phyloP scores from a whole-genome alignment of 768 basidiomycete genomes.

The Thelephora ganbajun region DNA sequence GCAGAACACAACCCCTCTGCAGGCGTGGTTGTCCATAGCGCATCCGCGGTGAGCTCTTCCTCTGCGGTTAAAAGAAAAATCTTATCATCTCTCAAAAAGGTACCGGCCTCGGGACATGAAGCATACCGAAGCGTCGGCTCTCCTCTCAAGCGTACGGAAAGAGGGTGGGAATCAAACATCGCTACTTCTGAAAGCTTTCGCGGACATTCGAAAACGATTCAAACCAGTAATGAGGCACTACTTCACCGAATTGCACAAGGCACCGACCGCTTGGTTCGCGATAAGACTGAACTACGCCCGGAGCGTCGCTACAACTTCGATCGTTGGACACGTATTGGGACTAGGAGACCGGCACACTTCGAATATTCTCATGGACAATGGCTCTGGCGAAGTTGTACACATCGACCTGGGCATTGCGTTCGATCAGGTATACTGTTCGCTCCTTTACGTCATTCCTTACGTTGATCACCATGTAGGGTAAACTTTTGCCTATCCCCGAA shows the following conservation, averaged over 20 bases:
- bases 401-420: conserved; percentile 97
- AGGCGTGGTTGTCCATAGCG: conserved; percentile 43
- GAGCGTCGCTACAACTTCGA: conserved; percentile 86
- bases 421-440: conserved; percentile 51
- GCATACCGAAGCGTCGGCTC: conserved; percentile 15
- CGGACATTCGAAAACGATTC: conserved; percentile 24
- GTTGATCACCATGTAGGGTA: conserved; percentile 58
- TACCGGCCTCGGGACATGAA: conserved; percentile 50
- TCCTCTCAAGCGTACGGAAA: conserved; percentile 20
- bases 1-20: conserved; percentile 53
- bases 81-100: conserved; percentile 22
- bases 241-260: conserved; percentile 83
- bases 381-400: conserved; percentile 79
- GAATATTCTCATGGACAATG: conserved; percentile 82
- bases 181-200: conserved; percentile 17
- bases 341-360: conserved; percentile 86
- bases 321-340: conserved; percentile 86
- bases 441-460: background rate
- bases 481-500: conserved; percentile 66
- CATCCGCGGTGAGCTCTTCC: conserved; percentile 50
- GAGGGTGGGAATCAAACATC: conserved; percentile 18
- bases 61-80: conserved; percentile 1
- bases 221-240: conserved; percentile 89
- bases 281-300: conserved; percentile 84
- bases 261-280: conserved; percentile 82